phyloP scores from a whole-genome alignment of 345 rosid genomes.

The Adansonia digitata region DNA sequence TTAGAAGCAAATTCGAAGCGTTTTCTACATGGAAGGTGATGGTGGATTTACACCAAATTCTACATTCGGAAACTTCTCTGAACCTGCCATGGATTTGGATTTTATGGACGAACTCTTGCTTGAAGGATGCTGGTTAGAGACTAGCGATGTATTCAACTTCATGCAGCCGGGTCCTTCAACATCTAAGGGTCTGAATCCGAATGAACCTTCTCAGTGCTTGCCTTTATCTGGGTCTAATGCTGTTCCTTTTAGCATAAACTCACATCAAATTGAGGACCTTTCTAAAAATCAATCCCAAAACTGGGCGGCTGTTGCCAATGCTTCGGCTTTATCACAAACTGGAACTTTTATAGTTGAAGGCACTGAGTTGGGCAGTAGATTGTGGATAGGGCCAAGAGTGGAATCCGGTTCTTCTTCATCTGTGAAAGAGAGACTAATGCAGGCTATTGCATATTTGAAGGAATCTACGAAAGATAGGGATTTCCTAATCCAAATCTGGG shows the following conservation, averaged over 20 bases:
- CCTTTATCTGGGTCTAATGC: constrained; percentile 20
- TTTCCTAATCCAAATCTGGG: constrained; percentile 80
- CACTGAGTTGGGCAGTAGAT: constrained; percentile 43
- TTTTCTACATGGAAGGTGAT: constrained; percentile 47
- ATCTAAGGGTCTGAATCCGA: constrained; percentile 22
- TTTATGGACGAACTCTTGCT: constrained; percentile 78
- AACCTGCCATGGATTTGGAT: constrained; percentile 72
- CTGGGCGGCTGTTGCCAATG: constrained; percentile 16
- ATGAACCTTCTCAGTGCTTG: constrained; percentile 24
- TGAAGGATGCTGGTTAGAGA: constrained; percentile 80
- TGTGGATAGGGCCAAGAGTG: constrained; percentile 60
- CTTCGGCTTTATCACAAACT: constrained; percentile 28
- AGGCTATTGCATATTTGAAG: constrained; percentile 47
- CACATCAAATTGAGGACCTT: constrained; percentile 26
- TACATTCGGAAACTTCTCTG: constrained; percentile 38
- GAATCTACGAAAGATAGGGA: constrained; percentile 49
- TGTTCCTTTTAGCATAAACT: constrained; percentile 21
- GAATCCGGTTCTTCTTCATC: constrained; percentile 32
- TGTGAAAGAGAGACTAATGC: constrained; percentile 51
- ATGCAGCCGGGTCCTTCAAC: constrained; percentile 31
- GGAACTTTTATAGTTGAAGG: constrained; percentile 33
- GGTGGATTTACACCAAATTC: constrained; percentile 37
- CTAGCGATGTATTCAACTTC: constrained; percentile 40
- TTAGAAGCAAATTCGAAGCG: constrained; percentile 22
- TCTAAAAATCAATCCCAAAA: constrained; percentile 21